These are phyloP conservation scores for Actinomortierella ambigua DNA, from an alignment of 371 early-diverging fungal species.

Conservation along the genomic window DNA sequence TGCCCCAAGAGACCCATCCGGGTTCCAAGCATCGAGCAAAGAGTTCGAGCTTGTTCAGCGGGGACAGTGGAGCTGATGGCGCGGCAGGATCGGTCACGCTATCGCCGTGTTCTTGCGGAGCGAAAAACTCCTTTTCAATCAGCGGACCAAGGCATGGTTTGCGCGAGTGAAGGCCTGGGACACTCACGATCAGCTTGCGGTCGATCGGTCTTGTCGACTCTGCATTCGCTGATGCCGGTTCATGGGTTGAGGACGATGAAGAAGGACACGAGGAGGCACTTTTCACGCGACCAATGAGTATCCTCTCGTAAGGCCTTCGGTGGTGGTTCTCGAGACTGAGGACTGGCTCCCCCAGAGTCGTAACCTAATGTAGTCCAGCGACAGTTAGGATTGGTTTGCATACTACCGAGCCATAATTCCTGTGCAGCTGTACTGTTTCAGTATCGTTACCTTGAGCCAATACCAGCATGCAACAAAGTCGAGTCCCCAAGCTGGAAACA, in stretches of 20 bases:
- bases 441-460: slow-evolving; percentile 79
- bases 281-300: slow-evolving; percentile 61
- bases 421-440: too few relatives aligned
- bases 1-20: slow-evolving; percentile 79
- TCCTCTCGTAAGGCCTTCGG: slow-evolving; percentile 72
- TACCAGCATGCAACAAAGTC: slow-evolving; percentile 62
- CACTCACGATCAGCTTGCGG: slow-evolving; percentile 52
- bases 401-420: too few relatives aligned
- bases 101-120: background rate
- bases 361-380: slow-evolving; percentile 32
- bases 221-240: background rate
- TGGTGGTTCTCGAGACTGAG: slow-evolving; percentile 58
- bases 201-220: slow-evolving; percentile 15
- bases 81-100: background rate
- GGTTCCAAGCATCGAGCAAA: slow-evolving; percentile 72
- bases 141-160: slow-evolving; percentile 65
- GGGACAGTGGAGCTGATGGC: slow-evolving; percentile 5
- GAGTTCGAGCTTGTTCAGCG: slow-evolving; percentile 62
- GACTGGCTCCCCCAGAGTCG: slow-evolving; percentile 56
- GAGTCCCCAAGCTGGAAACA: slow-evolving; percentile 71
- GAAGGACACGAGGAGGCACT: background rate
- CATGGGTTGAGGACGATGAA: background rate
- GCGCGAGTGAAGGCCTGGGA: slow-evolving; percentile 69
- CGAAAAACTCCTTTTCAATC: slow-evolving; percentile 17
- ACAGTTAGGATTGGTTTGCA: too few relatives aligned